Evolutionary conservation across 202 grass and related monocot species (phyloP), one percentile per base, ranked within the genome.

Genomic region (Eragrostis tef): DNA sequence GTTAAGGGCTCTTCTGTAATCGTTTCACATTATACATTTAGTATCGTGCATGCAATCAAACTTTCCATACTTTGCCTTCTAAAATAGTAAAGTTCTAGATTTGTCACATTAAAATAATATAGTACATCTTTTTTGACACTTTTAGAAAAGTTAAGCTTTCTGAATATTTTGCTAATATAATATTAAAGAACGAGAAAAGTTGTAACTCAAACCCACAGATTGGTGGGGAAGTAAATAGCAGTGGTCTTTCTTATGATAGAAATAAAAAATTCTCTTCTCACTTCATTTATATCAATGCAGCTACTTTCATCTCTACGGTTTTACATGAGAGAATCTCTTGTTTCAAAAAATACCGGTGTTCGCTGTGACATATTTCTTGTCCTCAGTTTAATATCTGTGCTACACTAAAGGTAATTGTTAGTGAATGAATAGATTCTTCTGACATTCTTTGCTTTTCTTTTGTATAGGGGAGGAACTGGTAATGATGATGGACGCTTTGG

Each of bases 391-490:
- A 65, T 58, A 22, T 70, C 0, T 27, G 11, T 15, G 44, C 44
- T 85, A 51, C 1, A 39, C 26, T 74, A 78, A 78, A 92, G 26
- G 24, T 67, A 69, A 61, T 29, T 74, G 47, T 84, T 67, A 11
- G 46, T 85, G 82, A 61, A 45, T 64, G 41, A 50, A 85, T 54
- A 61, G 7, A 64, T 66, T 57, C 59, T 83, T 82, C 54, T 78
- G 39, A 67, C n/a, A 51, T 70, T 70, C 39, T 52, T 78, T 83
- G 11, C 51, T 59, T 24, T 78, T 74, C 7, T 80, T 75, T 83
- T 75, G 15, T 83, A 26, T 78, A 99, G 96, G 76, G 96, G 96
- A 61, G 96, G 96, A 61, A 78, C 83, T 78, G 96, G 96, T 84
- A 90, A 83, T 59, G 84, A 86, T 11, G 93, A 85, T 11, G 93